A percentile compares a stretch with the other conserved stretches of the same genome.
These are phyloP conservation scores for Trametes polyzona DNA, from an alignment of 1,284 basidiomycete species.

Conservation along the genomic window DNA sequence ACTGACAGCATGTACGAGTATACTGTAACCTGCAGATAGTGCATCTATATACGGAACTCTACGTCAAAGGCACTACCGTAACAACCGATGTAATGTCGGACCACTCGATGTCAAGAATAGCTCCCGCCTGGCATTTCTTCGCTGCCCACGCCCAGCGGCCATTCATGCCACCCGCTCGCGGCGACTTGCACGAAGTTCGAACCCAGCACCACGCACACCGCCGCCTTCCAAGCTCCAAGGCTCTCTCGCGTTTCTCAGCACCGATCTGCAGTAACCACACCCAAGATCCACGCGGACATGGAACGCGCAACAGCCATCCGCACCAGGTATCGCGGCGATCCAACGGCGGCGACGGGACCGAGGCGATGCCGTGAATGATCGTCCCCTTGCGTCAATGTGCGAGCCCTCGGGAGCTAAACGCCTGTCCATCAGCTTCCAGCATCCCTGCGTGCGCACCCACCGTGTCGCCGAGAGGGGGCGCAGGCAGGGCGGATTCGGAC, in stretches of 20 bases:
- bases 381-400: too few species aligned
- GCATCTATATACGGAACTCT: background rate
- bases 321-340: background rate
- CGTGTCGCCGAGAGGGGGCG: too few species aligned
- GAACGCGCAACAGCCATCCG: background rate
- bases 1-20: background rate
- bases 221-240: background rate
- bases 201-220: background rate
- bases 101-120: background rate
- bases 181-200: background rate
- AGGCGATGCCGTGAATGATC: conserved; percentile 8
- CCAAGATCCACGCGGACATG: background rate
- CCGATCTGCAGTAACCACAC: background rate
- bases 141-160: background rate
- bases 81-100: background rate
- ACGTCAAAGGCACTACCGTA: background rate
- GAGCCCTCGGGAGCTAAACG: too few species aligned
- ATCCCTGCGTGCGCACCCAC: too few species aligned
- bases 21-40: too few species aligned
- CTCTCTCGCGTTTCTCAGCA: background rate
- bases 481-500: too few species aligned
- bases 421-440: too few species aligned
- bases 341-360: conserved; percentile 5
- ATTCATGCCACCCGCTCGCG: background rate
- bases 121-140: background rate